Conservation (phyloP, 805 yeast genomes). For the Candida peoriensis region DNA sequence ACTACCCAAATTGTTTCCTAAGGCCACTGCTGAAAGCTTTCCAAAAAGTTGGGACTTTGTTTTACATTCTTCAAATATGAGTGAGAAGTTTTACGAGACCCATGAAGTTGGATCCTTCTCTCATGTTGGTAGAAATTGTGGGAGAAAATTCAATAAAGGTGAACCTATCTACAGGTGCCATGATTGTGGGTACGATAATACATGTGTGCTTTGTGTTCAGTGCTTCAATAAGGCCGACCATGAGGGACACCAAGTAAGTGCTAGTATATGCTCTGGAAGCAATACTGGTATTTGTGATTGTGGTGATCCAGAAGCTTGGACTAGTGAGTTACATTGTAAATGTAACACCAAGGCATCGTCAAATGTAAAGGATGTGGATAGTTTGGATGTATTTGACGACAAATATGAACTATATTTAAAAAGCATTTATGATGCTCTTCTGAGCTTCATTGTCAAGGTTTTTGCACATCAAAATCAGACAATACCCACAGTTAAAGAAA, state of each 20-base stretch:
- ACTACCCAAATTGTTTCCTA: neutral
- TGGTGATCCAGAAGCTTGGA: conserved; percentile 85
- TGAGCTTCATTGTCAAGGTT: conserved; percentile 42
- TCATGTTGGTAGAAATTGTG: conserved; percentile 65
- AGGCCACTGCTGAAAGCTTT: neutral
- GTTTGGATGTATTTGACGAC: no score
- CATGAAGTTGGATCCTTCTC: conserved; percentile 4
- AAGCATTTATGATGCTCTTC: conserved; percentile 28
- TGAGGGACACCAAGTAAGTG: conserved; percentile 53
- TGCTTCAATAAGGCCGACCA: conserved; percentile 74
- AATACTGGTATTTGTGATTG: conserved; percentile 56
- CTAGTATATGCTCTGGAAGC: conserved; percentile 29
- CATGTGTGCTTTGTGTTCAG: conserved; percentile 70
- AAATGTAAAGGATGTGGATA: no score
- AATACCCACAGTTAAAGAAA: conserved; percentile 30
- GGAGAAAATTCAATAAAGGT: conserved; percentile 52
- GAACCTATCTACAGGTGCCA: conserved; percentile 69
- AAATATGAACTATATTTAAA: no score
- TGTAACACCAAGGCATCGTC: conserved; percentile 27
- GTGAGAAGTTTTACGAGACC: neutral
- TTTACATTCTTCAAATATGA: no score
- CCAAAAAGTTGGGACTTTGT: neutral
- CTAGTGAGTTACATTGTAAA: conserved; percentile 44
- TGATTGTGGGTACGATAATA: conserved; percentile 73
- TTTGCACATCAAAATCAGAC: conserved; percentile 32